Percentiles rank a stretch among this genome's conserved stretches.
phyloP scores from a whole-genome alignment of 768 basidiomycete genomes.

The Pisolithus microcarpus region DNA sequence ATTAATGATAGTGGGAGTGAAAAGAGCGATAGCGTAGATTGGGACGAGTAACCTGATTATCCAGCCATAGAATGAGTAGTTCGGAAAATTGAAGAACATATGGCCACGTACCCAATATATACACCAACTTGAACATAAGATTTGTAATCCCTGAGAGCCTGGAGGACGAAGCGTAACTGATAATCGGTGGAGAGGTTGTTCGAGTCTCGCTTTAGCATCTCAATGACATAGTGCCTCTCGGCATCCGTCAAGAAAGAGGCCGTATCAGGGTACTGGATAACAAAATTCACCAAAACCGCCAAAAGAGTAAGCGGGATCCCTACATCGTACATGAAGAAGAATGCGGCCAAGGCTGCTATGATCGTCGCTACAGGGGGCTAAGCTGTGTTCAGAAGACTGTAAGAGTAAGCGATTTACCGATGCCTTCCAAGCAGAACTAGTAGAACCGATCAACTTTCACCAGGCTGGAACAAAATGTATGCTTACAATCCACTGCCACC shows the following conservation, averaged over 20 bases:
- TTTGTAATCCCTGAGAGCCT: constrained; percentile 43
- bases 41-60: constrained; percentile 35
- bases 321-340: constrained; percentile 51
- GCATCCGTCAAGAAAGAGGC: constrained; percentile 44
- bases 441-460: constrained; percentile 3
- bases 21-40: constrained; percentile 43
- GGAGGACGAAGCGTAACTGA: constrained; percentile 39
- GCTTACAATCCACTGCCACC: constrained; percentile 34
- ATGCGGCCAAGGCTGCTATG: constrained; percentile 19
- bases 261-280: constrained; percentile 46
- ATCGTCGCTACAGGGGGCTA: constrained; percentile 14
- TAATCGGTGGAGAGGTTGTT: constrained; percentile 41
- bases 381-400: neutral
- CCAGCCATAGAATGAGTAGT: neutral
- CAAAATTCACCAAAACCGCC: neutral
- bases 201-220: constrained; percentile 39
- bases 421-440: constrained; percentile 28
- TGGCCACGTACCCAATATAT: constrained; percentile 33
- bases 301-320: constrained; percentile 6
- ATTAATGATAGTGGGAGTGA: constrained; percentile 44
- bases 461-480: neutral
- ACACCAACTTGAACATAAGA: constrained; percentile 29
- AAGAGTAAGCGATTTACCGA: constrained; percentile 9
- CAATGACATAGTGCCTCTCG: constrained; percentile 35
- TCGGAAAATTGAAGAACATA: neutral